Base-by-base conservation (phyloP, 106 monocot genomes). In the Dioscorea zingiberensis region DNA sequence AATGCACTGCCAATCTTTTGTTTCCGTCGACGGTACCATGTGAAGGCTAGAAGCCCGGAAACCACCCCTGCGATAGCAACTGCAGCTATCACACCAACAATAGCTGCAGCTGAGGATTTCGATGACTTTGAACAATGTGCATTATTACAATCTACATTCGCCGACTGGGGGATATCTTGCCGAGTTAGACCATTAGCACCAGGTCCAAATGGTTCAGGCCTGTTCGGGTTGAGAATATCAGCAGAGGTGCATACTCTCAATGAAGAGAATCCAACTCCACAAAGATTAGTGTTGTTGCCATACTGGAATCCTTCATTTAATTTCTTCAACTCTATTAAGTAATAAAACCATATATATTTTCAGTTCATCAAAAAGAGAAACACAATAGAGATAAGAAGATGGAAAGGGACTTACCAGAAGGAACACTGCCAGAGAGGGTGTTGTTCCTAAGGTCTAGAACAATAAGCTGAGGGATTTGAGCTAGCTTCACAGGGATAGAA, bases 391-490 rank as follows among this genome's bases (percentile, higher is more conserved):
- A 13, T 30, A n/a, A 21, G 26, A 59, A 16, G 2, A 13, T 47
- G 47, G 21, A 18, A 28, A 27, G 14, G 21, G 23, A 61, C 23
- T 84, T 85, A 89, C 93, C 93, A n/a, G 75, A 48, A 47, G 88
- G 93, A 24, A 93, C 88, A 77, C 51, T 81, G 75, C 93, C 88
- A 16, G 93, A 88, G 16, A 93, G 81, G 22, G 80, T 69, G 76
- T 93, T 93, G 76, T 85, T 85, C 51, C 78, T 73, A 22, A 93
- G 81, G 65, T 93, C 93, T 10, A 93, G 65, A 8, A 85, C 71
- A 0, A 27, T 46, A 18, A 93, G 69, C 25, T 53, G 54, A 13
- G 85, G 73, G 7, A 86, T 51, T 60, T 69, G 80, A 32, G 85
- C 78, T 9, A 93, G 51, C 62, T 77, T 88, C 27, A 61, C 58